phyloP scores from a whole-genome alignment of 2,329 filamentous ascomycete genomes.

The Coccinonectria pachysandricola region DNA sequence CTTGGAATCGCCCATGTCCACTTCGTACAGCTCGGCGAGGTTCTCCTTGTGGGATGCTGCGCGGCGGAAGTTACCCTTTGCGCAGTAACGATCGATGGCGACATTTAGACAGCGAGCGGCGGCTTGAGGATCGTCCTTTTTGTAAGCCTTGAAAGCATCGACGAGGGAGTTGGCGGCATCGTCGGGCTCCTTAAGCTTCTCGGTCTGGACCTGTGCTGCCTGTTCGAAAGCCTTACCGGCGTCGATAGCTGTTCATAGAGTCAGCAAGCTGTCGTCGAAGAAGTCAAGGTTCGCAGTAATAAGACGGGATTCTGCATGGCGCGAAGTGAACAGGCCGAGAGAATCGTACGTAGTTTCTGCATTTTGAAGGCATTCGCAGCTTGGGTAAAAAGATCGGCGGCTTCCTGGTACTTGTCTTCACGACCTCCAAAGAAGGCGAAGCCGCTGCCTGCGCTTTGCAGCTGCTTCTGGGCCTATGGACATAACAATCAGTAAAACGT shows the following conservation, averaged over 20 bases:
- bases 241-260: constrained; percentile 53
- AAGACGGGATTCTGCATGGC: not conserved
- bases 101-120: constrained; percentile 70
- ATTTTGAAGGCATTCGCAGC: constrained; percentile 88
- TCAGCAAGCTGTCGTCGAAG: constrained; percentile 1
- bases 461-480: constrained; percentile 73
- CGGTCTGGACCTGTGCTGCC: constrained; percentile 69
- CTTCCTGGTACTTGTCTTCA: constrained; percentile 81
- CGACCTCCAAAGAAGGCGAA: constrained; percentile 85
- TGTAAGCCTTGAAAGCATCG: constrained; percentile 93
- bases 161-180: constrained; percentile 81
- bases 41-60: constrained; percentile 88
- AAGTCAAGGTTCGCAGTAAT: too few relatives aligned
- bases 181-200: constrained; percentile 79
- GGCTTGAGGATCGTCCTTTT: constrained; percentile 72
- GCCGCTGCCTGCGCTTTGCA: constrained; percentile 62
- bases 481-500: constrained; percentile 5
- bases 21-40: constrained; percentile 76
- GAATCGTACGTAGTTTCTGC: constrained; percentile 65
- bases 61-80: constrained; percentile 81
- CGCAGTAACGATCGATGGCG: constrained; percentile 77
- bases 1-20: constrained; percentile 67
- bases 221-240: constrained; percentile 80
- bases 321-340: constrained; percentile 1
- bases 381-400: constrained; percentile 76